Conservation (phyloP, 768 basidiomycete genomes). For the Udeniomyces megalosporus region DNA sequence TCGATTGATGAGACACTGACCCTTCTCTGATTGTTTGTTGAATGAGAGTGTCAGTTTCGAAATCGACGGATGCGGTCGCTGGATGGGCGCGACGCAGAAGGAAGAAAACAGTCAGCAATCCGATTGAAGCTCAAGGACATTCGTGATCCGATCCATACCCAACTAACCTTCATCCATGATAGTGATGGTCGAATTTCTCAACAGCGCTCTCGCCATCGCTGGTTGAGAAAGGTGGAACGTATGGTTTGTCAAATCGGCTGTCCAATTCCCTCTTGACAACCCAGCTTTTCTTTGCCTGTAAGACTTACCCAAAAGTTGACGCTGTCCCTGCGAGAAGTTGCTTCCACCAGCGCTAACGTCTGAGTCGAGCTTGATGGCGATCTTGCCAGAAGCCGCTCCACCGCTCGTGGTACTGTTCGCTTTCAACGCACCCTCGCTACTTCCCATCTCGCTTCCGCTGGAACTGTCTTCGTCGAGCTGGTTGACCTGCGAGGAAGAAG, state of each 20-base stretch:
- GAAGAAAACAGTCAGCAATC: not conserved
- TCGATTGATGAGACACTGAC: not conserved
- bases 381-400: not conserved
- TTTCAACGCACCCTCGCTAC: not conserved
- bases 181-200: slow-evolving; percentile 15
- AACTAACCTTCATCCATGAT: slow-evolving; percentile 9
- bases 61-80: slow-evolving; percentile 28
- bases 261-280: slow-evolving; percentile 19
- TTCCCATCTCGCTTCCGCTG: not conserved
- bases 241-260: not conserved
- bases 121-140: not conserved
- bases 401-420: slow-evolving; percentile 1
- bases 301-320: slow-evolving; percentile 39
- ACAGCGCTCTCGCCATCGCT: slow-evolving; percentile 18
- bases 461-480: not conserved
- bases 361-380: slow-evolving; percentile 7
- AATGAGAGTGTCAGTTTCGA: slow-evolving; percentile 28
- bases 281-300: too few relatives aligned
- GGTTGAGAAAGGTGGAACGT: too few relatives aligned
- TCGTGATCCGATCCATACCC: not conserved
- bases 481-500: not conserved
- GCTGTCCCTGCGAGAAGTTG: slow-evolving; percentile 85
- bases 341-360: slow-evolving; percentile 70
- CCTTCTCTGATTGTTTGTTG: slow-evolving; percentile 28
- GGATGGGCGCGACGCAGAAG: not conserved